phyloP scores from a whole-genome alignment of 345 rosid species.

The Brassica incana region DNA sequence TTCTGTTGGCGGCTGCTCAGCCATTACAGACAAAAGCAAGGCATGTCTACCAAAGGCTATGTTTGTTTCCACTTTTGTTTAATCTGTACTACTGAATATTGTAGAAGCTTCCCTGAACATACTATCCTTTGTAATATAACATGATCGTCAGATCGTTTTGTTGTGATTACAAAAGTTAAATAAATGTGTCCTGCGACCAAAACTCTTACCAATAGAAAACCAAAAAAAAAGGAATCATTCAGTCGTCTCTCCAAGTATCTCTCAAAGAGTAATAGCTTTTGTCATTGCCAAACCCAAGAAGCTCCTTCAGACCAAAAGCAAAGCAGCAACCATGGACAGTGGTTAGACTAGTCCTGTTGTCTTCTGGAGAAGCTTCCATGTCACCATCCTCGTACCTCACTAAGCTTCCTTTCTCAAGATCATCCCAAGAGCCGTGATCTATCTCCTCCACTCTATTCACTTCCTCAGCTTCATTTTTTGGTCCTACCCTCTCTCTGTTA shows the following conservation, averaged over 20 bases:
- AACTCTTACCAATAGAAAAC: conserved; percentile 6
- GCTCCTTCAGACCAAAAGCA: conserved; percentile 25
- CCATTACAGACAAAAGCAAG: conserved; percentile 66
- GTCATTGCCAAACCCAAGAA: conserved; percentile 28
- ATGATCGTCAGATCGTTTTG: conserved; percentile 27
- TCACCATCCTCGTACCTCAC: conserved; percentile 12
- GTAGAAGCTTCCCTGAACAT: conserved; percentile 27
- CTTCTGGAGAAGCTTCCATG: conserved; percentile 3
- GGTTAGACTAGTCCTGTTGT: conserved; percentile 17
- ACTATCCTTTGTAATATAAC: conserved; percentile 28
- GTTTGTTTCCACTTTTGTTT: conserved; percentile 15
- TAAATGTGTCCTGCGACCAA: conserved; percentile 20
- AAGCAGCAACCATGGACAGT: conserved; percentile 29
- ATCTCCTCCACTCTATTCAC: conserved; percentile 4
- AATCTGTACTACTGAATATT: conserved; percentile 15
- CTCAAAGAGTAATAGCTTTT: conserved; percentile 30
- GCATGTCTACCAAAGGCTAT: conserved; percentile 43
- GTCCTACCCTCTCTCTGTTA: conserved; percentile 20
- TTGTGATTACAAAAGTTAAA: conserved; percentile 29
- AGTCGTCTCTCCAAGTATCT: conserved; percentile 39
- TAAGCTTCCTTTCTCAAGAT: conserved; percentile 35
- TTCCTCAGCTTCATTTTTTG: conserved; percentile 23
- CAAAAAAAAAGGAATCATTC: not conserved
- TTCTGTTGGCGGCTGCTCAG: conserved; percentile 69
- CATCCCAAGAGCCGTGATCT: conserved; percentile 29